These are phyloP conservation scores for Nitzschia putrida DNA, from an alignment of 108 stramenopile genomes.

Conservation along the genomic window DNA sequence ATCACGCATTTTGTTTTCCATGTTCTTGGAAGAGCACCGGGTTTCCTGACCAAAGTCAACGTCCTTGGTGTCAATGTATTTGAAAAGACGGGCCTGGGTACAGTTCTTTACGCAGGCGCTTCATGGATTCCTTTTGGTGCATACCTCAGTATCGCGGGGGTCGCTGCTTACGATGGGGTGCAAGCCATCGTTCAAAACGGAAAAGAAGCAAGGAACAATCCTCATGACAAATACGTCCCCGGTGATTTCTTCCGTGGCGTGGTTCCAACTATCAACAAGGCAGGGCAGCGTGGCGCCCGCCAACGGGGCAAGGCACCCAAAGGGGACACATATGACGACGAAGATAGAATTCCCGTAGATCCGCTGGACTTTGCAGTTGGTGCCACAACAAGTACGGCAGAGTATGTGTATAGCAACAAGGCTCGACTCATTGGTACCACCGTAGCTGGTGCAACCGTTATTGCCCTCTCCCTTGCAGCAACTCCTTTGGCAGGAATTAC, in stretches of 20 bases:
- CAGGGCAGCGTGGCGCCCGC: constrained; percentile 2
- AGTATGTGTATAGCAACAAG: constrained; percentile 20
- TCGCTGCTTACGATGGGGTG: constrained; percentile 4
- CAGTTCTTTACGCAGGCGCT: constrained; percentile 1
- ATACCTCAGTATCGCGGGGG: not conserved
- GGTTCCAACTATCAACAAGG: not conserved
- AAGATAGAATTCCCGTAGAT: constrained; percentile 17
- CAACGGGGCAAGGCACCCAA: constrained; percentile 1
- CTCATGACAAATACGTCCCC: not conserved
- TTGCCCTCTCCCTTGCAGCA: constrained; percentile 7
- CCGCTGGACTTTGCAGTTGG: constrained; percentile 20
- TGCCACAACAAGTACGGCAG: not conserved
- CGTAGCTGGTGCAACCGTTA: constrained; percentile 1
- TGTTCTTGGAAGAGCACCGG: constrained; percentile 17
- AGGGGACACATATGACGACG: constrained; percentile 7
- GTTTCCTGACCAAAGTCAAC: constrained; percentile 7
- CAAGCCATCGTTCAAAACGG: not conserved
- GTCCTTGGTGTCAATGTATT: constrained; percentile 20
- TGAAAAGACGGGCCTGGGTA: constrained; percentile 7
- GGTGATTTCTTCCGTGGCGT: constrained; percentile 16
- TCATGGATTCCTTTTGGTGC: constrained; percentile 4
- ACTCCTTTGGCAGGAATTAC: not conserved
- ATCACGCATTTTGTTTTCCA: constrained; percentile 10
- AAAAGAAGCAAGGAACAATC: constrained; percentile 6
- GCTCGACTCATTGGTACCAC: constrained; percentile 10